These are phyloP conservation scores for Talaromyces atroroseus DNA, from an alignment of 2,329 filamentous ascomycete genomes.

Conservation along the genomic window DNA sequence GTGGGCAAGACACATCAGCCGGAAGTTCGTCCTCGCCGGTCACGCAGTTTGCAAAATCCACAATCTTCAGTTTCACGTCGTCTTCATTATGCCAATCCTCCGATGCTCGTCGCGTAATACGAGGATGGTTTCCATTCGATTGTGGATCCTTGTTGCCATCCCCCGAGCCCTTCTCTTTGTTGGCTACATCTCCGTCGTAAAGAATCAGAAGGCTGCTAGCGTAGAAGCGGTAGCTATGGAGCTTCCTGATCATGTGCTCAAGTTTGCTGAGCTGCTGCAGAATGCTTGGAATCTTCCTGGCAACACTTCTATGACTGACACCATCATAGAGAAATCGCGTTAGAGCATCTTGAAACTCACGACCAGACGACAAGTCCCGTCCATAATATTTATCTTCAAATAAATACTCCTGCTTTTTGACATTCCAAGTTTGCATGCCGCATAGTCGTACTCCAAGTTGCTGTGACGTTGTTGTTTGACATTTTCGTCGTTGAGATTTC, in stretches of 20 bases:
- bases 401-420: conserved; percentile 73
- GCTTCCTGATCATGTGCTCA: conserved; percentile 71
- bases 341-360: conserved; percentile 82
- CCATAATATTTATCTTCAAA: conserved; percentile 99
- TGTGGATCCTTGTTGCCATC: conserved; percentile 18
- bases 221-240: conserved; percentile 89
- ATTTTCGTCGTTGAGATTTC: conserved; percentile 87
- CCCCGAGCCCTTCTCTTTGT: conserved; percentile 19
- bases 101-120: conserved; percentile 25
- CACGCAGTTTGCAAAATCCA: conserved; percentile 96
- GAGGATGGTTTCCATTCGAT: conserved; percentile 26
- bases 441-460: conserved; percentile 90
- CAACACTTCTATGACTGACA: conserved; percentile 69
- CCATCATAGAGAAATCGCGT: conserved; percentile 90
- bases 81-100: conserved; percentile 34
- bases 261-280: conserved; percentile 76
- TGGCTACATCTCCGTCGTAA: conserved; percentile 69
- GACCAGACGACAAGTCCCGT: conserved; percentile 76
- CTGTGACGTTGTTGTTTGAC: conserved; percentile 82
- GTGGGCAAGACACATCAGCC: conserved; percentile 64
- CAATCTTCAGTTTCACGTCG: conserved; percentile 78
- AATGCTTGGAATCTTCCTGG: conserved; percentile 81
- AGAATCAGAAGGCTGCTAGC: conserved; percentile 91
- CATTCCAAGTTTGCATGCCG: conserved; percentile 94
- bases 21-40: conserved; percentile 69